Base-by-base conservation (phyloP, 345 rosid genomes). In the Sapria himalayana region DNA sequence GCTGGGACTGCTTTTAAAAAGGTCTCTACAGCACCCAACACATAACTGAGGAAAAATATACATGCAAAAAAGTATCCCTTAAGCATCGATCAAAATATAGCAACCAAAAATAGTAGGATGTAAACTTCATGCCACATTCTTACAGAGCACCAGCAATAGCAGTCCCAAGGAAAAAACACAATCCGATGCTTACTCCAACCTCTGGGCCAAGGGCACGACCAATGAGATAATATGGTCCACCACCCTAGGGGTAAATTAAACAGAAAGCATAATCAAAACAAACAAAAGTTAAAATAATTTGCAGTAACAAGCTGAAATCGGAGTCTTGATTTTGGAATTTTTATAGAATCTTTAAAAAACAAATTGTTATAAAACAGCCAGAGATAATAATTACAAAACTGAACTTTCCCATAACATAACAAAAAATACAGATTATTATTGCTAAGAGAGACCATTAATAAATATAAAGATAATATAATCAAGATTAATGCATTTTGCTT, bases 191-290 rank as follows among this genome's bases (percentile, higher is more conserved):
- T 52, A 91, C 81, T 56, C 99, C 99, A 56, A 91, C 96, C 74
- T 91, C 99, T 17, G 99, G 99, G 55, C 99, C 99, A 70, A 91
- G 81, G 42, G 99, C 96, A 36, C 99, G 99, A 43, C 99, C 99
- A 61, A 91, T 91, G 58, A 91, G 92, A 64, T 91, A 91, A 61
- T 91, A 91, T 42, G 99, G 99, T 16, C 99, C 96, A 34, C 99
- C 99, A 59, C 99, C 91, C 91, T 78, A 34, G 21, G 58, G 50
- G 61, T 25, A 55, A 40, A 32, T 15, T 39, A 27, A 18, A 23
- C 27, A 43, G 25, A 41, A 27, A 44, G 33, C n/a, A n/a, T n/a
- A n/a, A n/a, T n/a, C n/a, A n/a, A n/a, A n/a, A n/a, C n/a, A n/a
- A 31, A 21, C 37, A 42, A 49, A 17, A 36, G 17, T 4, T 27